These are phyloP conservation scores for Penium margaritaceum DNA, from an alignment of 139 green algal genomes.

Conservation along the genomic window DNA sequence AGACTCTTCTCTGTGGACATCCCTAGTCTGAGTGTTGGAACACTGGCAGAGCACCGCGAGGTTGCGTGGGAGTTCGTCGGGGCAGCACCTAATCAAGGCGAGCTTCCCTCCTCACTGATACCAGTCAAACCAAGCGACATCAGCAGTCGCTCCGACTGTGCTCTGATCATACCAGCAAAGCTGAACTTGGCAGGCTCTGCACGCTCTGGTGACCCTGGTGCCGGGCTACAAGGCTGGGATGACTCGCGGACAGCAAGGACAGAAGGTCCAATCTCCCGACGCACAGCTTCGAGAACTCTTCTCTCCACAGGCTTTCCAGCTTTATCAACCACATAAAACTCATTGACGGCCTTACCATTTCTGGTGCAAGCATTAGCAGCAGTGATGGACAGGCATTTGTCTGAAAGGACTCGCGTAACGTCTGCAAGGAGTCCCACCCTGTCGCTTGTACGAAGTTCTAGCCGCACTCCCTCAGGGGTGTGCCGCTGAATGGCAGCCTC, in stretches of 20 bases:
- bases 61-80: no score
- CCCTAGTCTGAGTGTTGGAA: no score
- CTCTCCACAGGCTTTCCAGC: slow-evolving; percentile 17
- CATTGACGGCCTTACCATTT: slow-evolving; percentile 24
- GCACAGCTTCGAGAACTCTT: slow-evolving; percentile 24
- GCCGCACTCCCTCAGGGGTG: slow-evolving; percentile 13
- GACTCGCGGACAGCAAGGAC: neutral
- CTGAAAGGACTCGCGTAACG: slow-evolving; percentile 25
- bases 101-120: no score
- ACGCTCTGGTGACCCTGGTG: no score
- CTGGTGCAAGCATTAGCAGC: slow-evolving; percentile 22
- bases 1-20: no score
- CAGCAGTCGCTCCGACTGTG: no score
- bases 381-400: slow-evolving; percentile 25
- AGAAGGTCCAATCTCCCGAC: slow-evolving; percentile 25
- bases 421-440: slow-evolving; percentile 32
- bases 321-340: slow-evolving; percentile 29
- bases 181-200: no score
- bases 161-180: no score
- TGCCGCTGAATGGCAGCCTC: slow-evolving; percentile 36
- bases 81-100: no score
- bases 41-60: no score
- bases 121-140: no score
- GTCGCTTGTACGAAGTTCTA: slow-evolving; percentile 35
- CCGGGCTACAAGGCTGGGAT: no score